Conservation (phyloP, 2,329 filamentous ascomycete genomes). For the Mycosphaerella sp. region DNA sequence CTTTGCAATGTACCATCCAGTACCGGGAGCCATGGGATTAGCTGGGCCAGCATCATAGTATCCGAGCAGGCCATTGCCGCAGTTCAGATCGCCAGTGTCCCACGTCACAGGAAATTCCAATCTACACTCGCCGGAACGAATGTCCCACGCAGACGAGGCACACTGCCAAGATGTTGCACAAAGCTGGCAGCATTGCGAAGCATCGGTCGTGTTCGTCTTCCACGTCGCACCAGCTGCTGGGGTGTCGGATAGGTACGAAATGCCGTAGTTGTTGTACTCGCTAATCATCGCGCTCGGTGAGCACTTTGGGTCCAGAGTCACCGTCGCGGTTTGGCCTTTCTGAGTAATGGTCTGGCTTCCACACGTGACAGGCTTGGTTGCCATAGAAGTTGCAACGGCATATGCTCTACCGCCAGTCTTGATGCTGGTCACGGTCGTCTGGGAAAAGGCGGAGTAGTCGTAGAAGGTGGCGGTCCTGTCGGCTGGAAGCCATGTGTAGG, state of each 20-base stretch:
- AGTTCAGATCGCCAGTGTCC: constrained; percentile 26
- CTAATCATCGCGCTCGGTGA: constrained; percentile 29
- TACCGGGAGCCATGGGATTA: constrained; percentile 30
- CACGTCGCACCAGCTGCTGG: constrained; percentile 26
- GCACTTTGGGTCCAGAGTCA: constrained; percentile 30
- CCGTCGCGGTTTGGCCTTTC: constrained; percentile 21
- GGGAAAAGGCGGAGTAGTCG: constrained; percentile 28
- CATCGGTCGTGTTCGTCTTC: constrained; percentile 27
- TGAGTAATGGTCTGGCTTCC: constrained; percentile 23
- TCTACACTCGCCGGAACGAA: constrained; percentile 25
- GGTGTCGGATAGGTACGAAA: constrained; percentile 26
- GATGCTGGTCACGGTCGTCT: constrained; percentile 30
- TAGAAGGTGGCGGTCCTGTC: constrained; percentile 28
- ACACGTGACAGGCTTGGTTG: constrained; percentile 21
- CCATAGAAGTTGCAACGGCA: constrained; percentile 26
- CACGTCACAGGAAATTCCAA: constrained; percentile 28
- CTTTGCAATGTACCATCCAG: constrained; percentile 28
- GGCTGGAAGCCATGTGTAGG: constrained; percentile 25
- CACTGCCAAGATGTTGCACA: constrained; percentile 29
- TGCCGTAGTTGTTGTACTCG: constrained; percentile 26
- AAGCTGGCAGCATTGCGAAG: constrained; percentile 30
- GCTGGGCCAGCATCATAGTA: constrained; percentile 30
- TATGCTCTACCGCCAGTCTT: constrained; percentile 29
- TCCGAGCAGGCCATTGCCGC: constrained; percentile 26
- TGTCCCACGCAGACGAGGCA: constrained; percentile 30